Base-by-base conservation (phyloP, 2,329 filamentous ascomycete species). In the Alternaria triticina region DNA sequence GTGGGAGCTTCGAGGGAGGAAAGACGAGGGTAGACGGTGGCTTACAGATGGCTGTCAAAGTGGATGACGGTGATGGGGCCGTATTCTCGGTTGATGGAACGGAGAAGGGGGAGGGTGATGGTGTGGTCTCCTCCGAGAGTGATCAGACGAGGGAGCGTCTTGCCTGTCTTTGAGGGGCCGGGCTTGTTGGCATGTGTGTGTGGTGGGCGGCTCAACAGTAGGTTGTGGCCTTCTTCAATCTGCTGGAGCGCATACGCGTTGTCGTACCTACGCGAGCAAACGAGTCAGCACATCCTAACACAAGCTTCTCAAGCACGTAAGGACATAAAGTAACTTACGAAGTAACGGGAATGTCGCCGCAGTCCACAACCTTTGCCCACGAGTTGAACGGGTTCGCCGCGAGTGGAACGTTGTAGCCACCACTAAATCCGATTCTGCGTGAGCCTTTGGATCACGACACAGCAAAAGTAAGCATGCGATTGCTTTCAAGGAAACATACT, bases 351-450 rank as follows among this genome's bases (percentile, higher is more conserved):
- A 95, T 92, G 75, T 96, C 92, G 64, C 92, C 92, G 76, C 92
- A 96, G 78, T 96, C 92, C 2, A 96, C 81, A 3, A 96, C 88
- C 54, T 87, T 93, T 9, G 93, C 90, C 87, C 92, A 95, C 73
- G 87, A 90, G 76, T 90, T 89, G 83, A 96, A 96, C 0, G 92
- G 91, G 79, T 96, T 95, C 22, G 90, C 90, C 27, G 87, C 84
- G 13, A 96, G 83, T 0, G 92, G 92, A 5, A 96, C 92, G 72
- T 96, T 96, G 80, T 96, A 96, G 6, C 93, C 93, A 71, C 93
- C 93, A 77, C 92, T 95, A 79, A 83, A 85, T 58, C 81, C 77
- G 65, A 86, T 74, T 76, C 81, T 85, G 61, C 81, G 82, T 84
- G 82, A 84, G 82, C 82, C 81, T 83, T 80, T 58, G 64, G 59